A percentile compares a stretch with the other conserved stretches of the same genome.
Conservation (phyloP, 1,284 basidiomycete species). For the Somion occarium region DNA sequence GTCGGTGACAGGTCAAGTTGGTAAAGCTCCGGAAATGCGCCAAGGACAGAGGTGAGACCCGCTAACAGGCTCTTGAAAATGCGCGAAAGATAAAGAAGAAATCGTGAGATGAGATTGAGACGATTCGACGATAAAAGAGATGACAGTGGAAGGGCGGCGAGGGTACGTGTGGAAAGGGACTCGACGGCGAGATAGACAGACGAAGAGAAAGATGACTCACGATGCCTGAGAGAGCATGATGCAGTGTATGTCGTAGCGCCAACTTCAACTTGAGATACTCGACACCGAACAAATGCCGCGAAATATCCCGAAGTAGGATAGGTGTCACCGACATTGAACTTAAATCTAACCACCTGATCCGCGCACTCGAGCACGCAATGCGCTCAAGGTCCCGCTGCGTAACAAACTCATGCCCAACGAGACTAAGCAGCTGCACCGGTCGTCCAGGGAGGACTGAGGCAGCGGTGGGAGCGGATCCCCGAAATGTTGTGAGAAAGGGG, state of each 20-base stretch:
- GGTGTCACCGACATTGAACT: constrained; percentile 56
- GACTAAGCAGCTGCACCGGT: constrained; percentile 48
- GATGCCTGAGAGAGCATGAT: constrained; percentile 59
- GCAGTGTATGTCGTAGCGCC: constrained; percentile 60
- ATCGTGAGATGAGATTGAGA: neutral
- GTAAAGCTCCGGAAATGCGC: constrained; percentile 30
- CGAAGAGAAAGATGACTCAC: constrained; percentile 36
- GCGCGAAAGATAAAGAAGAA: neutral
- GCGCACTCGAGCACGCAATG: constrained; percentile 42
- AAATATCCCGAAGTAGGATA: constrained; percentile 48
- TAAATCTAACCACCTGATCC: constrained; percentile 51
- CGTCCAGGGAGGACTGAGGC: constrained; percentile 54
- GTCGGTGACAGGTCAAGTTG: constrained; percentile 56
- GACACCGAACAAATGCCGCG: constrained; percentile 43
- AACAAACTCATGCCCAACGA: constrained; percentile 53
- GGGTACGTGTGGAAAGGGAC: neutral
- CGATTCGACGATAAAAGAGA: neutral
- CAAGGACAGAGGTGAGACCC: constrained; percentile 34
- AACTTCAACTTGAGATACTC: constrained; percentile 50
- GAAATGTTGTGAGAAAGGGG: constrained; percentile 46
- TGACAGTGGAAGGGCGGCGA: neutral
- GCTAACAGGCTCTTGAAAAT: constrained; percentile 31
- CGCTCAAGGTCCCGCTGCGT: constrained; percentile 44
- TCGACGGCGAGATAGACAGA: too few species aligned
- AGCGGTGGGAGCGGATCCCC: constrained; percentile 53